These are phyloP conservation scores for Mycena rosella DNA, from an alignment of 768 basidiomycete species.

Conservation along the genomic window DNA sequence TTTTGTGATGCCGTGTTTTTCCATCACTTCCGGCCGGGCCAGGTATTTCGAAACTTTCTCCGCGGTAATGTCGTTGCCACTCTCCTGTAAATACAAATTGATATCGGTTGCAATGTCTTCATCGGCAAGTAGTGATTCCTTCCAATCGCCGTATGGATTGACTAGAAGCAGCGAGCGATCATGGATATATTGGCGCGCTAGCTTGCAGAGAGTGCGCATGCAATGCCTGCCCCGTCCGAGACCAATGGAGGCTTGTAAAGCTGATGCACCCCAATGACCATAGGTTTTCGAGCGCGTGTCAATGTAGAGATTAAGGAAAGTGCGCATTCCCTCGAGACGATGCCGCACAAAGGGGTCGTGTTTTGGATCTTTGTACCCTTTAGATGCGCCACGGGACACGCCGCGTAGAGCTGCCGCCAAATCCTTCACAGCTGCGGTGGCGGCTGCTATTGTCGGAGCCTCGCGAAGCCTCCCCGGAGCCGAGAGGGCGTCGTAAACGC, in stretches of 20 bases:
- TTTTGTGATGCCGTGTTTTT: slow-evolving; percentile 1
- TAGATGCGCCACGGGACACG: not conserved
- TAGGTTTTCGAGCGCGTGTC: not conserved
- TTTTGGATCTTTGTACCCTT: slow-evolving; percentile 1
- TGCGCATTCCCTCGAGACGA: not conserved
- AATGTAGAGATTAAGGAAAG: not conserved
- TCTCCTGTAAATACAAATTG: slow-evolving; percentile 3
- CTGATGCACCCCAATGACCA: not conserved
- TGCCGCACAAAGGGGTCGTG: not conserved
- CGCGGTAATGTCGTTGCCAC: slow-evolving; percentile 2
- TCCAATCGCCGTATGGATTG: not conserved
- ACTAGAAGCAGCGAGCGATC: not conserved
- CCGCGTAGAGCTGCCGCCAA: not conserved
- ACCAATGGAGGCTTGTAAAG: not conserved
- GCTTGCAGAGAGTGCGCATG: not conserved
- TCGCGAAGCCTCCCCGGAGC: slow-evolving; percentile 3
- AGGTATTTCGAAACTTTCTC: not conserved
- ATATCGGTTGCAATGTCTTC: not conserved
- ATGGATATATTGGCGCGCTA: not conserved
- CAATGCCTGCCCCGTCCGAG: not conserved
- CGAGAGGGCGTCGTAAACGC: not conserved
- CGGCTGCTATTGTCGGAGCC: not conserved
- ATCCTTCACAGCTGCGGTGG: not conserved
- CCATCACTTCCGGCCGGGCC: not conserved
- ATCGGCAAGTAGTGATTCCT: not conserved